These are phyloP conservation scores for Blastobotrys elegans DNA, from an alignment of 1,139 yeast genomes.

Conservation along the genomic window DNA sequence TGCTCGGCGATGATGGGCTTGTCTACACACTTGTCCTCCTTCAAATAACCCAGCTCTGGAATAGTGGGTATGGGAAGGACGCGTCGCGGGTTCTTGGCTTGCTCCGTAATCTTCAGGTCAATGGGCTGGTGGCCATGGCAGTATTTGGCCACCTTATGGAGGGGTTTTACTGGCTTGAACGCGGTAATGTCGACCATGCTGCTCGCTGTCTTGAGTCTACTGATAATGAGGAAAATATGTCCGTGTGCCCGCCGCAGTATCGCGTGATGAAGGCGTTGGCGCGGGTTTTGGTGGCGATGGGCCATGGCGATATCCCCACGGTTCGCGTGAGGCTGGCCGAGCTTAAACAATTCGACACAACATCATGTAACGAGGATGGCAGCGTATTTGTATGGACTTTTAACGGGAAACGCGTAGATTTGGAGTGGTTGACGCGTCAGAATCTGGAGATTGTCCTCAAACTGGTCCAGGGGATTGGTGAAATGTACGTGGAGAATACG, in stretches of 20 bases:
- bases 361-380: slow-evolving; percentile 1
- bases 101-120: slow-evolving; percentile 1
- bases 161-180: slow-evolving; percentile 2
- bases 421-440: slow-evolving; percentile 5
- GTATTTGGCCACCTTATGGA: slow-evolving; percentile 1
- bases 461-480: background rate
- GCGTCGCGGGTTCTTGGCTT: background rate
- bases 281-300: background rate
- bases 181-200: background rate
- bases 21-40: slow-evolving; percentile 3
- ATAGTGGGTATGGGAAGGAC: background rate
- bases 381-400: slow-evolving; percentile 8
- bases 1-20: slow-evolving; percentile 7
- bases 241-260: slow-evolving; percentile 10
- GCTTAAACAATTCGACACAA: background rate
- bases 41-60: background rate
- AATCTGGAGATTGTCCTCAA: background rate
- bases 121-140: slow-evolving; percentile 3
- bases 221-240: background rate
- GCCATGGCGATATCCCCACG: background rate
- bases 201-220: background rate
- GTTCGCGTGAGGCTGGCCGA: background rate
- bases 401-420: slow-evolving; percentile 1
- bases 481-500: background rate
- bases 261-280: background rate